phyloP scores from a whole-genome alignment of 169 alveolate genomes.

The Cryptosporidium parvum region DNA sequence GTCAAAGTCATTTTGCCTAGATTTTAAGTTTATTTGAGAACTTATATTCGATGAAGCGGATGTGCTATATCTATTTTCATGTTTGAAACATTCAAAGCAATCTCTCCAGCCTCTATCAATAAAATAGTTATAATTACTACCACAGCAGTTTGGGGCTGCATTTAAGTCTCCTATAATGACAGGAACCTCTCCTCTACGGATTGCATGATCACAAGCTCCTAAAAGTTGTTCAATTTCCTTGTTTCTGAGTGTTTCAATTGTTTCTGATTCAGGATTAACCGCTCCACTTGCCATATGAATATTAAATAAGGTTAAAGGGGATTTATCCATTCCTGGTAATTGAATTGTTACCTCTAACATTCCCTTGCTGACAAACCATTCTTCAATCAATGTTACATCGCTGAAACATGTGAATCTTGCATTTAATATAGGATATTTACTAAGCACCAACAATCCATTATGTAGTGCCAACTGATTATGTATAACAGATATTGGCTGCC shows the following conservation, averaged over 20 bases:
- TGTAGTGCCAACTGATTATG: slow-evolving; percentile 84
- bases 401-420: slow-evolving; percentile 87
- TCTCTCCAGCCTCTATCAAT: slow-evolving; percentile 90
- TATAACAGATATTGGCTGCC: slow-evolving; percentile 74
- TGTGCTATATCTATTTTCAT: slow-evolving; percentile 28
- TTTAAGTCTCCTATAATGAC: slow-evolving; percentile 90
- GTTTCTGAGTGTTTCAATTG: slow-evolving; percentile 86
- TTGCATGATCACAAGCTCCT: slow-evolving; percentile 85
- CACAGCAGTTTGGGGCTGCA: slow-evolving; percentile 90
- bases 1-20: slow-evolving; percentile 3
- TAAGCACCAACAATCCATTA: slow-evolving; percentile 89
- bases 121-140: slow-evolving; percentile 88
- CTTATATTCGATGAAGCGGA: slow-evolving; percentile 21
- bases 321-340: slow-evolving; percentile 85
- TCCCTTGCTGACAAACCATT: slow-evolving; percentile 88
- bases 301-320: slow-evolving; percentile 83
- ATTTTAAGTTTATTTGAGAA: slow-evolving; percentile 16
- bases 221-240: slow-evolving; percentile 88
- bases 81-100: slow-evolving; percentile 78
- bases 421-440: slow-evolving; percentile 88
- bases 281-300: slow-evolving; percentile 93
- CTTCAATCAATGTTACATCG: slow-evolving; percentile 89
- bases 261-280: slow-evolving; percentile 88
- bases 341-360: slow-evolving; percentile 88
- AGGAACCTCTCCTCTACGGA: slow-evolving; percentile 87